Percentiles rank a stretch among this genome's conserved stretches.
Conservation (phyloP, 768 basidiomycete species). For the Lyophyllum semitale region DNA sequence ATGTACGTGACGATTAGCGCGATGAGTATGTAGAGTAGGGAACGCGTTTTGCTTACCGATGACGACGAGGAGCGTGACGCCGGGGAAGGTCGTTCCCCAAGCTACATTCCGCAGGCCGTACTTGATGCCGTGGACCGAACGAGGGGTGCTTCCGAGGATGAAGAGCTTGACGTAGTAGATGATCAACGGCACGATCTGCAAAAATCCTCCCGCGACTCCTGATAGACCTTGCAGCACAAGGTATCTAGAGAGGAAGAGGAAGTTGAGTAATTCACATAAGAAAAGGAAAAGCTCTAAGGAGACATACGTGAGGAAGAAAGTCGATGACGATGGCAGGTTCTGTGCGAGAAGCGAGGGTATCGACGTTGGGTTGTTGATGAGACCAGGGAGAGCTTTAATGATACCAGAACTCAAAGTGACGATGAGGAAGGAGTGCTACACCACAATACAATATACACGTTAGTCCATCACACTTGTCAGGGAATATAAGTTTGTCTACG, state of each 20-base stretch:
- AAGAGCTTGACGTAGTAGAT: conserved; percentile 91
- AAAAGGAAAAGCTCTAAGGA: not conserved
- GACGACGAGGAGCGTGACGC: conserved; percentile 75
- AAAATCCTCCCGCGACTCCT: conserved; percentile 77
- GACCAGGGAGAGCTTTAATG: conserved; percentile 61
- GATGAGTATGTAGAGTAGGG: not conserved
- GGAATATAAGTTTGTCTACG: conserved; percentile 30
- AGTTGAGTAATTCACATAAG: not conserved
- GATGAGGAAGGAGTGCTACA: conserved; percentile 90
- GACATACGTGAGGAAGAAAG: conserved; percentile 84
- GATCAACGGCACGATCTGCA: conserved; percentile 72
- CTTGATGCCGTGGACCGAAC: conserved; percentile 83
- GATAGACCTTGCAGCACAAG: conserved; percentile 81
- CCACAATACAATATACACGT: conserved; percentile 10
- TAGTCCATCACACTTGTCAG: not conserved
- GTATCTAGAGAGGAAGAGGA: conserved; percentile 43
- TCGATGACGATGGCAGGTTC: conserved; percentile 81
- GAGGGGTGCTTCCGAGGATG: conserved; percentile 86
- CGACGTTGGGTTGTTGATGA: conserved; percentile 69
- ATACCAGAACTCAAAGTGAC: conserved; percentile 87
- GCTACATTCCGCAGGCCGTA: conserved; percentile 64
- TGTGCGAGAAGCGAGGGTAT: conserved; percentile 72
- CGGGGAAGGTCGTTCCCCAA: conserved; percentile 80
- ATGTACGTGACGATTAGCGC: conserved; percentile 2
- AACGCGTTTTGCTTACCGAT: conserved; percentile 58